Evolutionary conservation across 2,329 filamentous ascomycete genomes (phyloP), one percentile per base, ranked within the genome.

Genomic region (Calycina marina): DNA sequence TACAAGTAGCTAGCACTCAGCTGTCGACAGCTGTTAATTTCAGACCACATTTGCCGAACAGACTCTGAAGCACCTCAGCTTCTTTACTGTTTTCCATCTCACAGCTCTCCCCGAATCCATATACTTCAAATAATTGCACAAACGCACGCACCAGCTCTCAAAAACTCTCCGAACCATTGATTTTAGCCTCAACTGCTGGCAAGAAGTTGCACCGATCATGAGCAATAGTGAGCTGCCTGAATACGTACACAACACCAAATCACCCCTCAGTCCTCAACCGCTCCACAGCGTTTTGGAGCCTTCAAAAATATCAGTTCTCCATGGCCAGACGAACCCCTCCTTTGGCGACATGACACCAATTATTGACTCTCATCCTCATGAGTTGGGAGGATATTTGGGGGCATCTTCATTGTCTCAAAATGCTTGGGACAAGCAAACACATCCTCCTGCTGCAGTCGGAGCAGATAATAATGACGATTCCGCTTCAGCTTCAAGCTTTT

Each of bases 211-310:
- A 17, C 27, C 15, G 13, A 2, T 15, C 9, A 12, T 12, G 18
- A 10, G 5, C 27, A 29, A 16, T 13, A 16, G 36, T 38, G 62
- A 68, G 53, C 57, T 65, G 50, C 58, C 58, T 47, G 67, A 76
- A 54, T 70, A 73, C 52, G 69, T 67, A 51, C 71, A 72, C 57
- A 67, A 73, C 54, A 68, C 68, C 43, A 58, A 77, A 49, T 77
- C 73, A 50, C 77, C 77, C 42, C 70, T 77, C 50, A 80, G 74
- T 52, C 77, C 77, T 49, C n/a, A n/a, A n/a, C n/a, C n/a, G n/a
- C n/a, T n/a, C n/a, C n/a, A n/a, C n/a, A n/a, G n/a, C n/a, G 61
- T 75, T 43, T 67, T 75, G 43, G 69, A 76, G 54, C 73, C 75
- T 32, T 66, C 72, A 45, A 77, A 72, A 44, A 78, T 81, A 38